A percentile compares a stretch with the other conserved stretches of the same genome.
phyloP scores from a whole-genome alignment of 192 early-diverging fungal species.

The Backusella psychrophila region DNA sequence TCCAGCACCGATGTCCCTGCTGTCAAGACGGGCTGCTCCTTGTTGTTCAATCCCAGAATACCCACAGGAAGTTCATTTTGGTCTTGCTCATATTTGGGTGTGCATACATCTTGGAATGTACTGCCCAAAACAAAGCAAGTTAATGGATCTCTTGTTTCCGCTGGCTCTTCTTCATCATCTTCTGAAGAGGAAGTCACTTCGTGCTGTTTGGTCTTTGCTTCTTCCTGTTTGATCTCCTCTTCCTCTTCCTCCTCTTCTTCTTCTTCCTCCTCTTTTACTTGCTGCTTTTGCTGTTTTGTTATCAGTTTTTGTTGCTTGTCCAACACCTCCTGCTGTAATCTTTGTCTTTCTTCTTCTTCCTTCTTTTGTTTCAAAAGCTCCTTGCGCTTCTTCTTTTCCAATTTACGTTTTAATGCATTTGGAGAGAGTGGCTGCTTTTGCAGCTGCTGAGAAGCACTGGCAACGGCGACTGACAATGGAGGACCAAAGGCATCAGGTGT shows the following conservation, averaged over 20 bases:
- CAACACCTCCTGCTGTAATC: not conserved
- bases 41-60: constrained; percentile 14
- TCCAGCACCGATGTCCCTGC: not conserved
- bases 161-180: not conserved
- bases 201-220: too few relatives aligned
- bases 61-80: constrained; percentile 20
- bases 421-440: constrained; percentile 19
- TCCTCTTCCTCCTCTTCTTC: not conserved
- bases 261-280: not conserved
- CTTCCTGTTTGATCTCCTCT: not conserved
- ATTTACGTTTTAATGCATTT: constrained; percentile 9
- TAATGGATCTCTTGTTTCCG: constrained; percentile 10
- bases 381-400: constrained; percentile 32
- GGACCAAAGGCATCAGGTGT: constrained; percentile 36
- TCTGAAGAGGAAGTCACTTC: not conserved
- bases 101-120: constrained; percentile 19
- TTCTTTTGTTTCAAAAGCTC: constrained; percentile 12
- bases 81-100: not conserved
- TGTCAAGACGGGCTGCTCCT: not conserved
- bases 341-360: not conserved
- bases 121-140: constrained; percentile 24
- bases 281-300: not conserved
- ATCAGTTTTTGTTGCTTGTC: not conserved
- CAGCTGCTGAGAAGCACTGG: constrained; percentile 19
- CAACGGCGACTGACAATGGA: constrained; percentile 29